A percentile compares a stretch with the other conserved stretches of the same genome.
These are phyloP conservation scores for Melaleuca quinquenervia DNA, from an alignment of 345 rosid species.

Conservation along the genomic window DNA sequence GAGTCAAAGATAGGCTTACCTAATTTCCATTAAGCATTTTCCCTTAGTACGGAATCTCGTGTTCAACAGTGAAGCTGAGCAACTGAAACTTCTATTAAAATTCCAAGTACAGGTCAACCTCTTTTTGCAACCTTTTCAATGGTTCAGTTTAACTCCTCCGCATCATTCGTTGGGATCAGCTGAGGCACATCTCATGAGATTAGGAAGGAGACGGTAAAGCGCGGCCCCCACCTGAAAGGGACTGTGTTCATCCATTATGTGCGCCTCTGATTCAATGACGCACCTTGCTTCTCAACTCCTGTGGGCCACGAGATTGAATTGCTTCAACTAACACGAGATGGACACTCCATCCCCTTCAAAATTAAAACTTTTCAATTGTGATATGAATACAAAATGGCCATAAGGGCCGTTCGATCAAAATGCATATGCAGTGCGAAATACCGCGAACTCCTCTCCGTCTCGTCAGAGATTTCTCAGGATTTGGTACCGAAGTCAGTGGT, in stretches of 20 bases:
- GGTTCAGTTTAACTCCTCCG: background rate
- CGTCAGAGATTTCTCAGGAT: background rate
- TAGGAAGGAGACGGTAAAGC: background rate
- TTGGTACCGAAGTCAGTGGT: background rate
- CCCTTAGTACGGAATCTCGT: background rate
- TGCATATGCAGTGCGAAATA: background rate
- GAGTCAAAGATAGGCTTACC: background rate
- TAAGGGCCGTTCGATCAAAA: background rate
- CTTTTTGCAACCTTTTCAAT: background rate
- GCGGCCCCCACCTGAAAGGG: background rate
- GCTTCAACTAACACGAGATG: background rate
- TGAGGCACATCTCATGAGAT: background rate
- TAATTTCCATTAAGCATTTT: background rate
- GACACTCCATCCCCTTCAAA: background rate
- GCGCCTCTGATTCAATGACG: background rate
- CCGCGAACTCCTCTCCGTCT: background rate
- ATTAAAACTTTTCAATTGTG: background rate
- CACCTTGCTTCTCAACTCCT: background rate
- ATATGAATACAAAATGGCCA: background rate
- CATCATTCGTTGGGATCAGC: background rate
- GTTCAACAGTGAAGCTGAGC: background rate
- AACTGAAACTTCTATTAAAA: background rate
- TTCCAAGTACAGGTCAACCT: background rate
- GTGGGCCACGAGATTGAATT: background rate
- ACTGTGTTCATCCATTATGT: background rate